phyloP scores from a whole-genome alignment of 805 yeast genomes.

The Saccharomycopsis schoenii region DNA sequence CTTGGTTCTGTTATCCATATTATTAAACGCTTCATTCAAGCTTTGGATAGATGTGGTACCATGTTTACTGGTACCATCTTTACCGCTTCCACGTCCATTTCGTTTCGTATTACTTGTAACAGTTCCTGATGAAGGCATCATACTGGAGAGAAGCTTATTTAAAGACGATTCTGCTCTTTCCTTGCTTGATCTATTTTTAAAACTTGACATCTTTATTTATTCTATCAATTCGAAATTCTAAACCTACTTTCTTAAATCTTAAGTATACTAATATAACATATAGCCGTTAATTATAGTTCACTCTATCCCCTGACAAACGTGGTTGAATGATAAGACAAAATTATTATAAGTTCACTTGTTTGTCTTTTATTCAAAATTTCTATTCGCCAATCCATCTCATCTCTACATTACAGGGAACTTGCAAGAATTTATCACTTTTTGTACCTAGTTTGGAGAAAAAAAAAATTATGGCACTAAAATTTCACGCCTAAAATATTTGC shows the following conservation, averaged over 20 bases:
- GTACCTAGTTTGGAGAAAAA: too few relatives aligned
- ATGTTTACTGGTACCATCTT: too few relatives aligned
- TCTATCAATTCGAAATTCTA: neutral
- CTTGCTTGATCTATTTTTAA: conserved; percentile 24
- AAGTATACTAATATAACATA: too few relatives aligned
- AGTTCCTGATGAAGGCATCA: conserved; percentile 28
- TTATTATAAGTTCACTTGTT: too few relatives aligned
- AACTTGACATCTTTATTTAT: conserved; percentile 16
- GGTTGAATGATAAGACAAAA: too few relatives aligned
- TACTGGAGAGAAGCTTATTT: conserved; percentile 29
- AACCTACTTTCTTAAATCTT: too few relatives aligned
- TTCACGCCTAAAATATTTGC: neutral
- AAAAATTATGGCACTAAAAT: too few relatives aligned
- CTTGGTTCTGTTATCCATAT: conserved; percentile 24
- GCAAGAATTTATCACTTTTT: neutral
- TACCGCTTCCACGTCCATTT: conserved; percentile 7
- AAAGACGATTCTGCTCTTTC: conserved; percentile 30
- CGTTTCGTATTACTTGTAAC: conserved; percentile 13
- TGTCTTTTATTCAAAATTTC: neutral
- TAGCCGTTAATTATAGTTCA: too few relatives aligned
- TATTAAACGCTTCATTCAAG: conserved; percentile 26
- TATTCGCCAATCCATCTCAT: neutral
- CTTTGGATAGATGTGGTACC: conserved; percentile 28
- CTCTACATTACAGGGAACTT: neutral
- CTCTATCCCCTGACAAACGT: neutral